These are phyloP conservation scores for Azolla pinnata DNA, from an alignment of 75 land plant species.

Conservation along the genomic window DNA sequence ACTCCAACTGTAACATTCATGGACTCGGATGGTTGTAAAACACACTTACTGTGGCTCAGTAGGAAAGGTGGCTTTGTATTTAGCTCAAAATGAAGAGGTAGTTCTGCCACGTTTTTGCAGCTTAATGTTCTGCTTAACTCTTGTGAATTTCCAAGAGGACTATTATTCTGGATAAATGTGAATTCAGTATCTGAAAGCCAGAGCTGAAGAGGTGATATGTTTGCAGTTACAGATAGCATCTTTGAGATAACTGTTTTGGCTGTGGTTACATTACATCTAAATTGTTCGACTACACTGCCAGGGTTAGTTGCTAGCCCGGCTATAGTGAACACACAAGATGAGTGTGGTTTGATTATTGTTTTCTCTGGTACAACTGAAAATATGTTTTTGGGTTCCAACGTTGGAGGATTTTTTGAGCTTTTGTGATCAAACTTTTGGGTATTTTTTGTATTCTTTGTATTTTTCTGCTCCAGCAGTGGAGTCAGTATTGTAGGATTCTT, in stretches of 20 bases:
- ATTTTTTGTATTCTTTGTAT: neutral
- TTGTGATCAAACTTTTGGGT: neutral
- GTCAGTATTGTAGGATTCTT: neutral
- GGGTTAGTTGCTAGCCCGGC: constrained; percentile 14
- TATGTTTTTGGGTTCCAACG: neutral
- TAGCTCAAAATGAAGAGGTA: constrained; percentile 17
- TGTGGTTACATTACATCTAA: constrained; percentile 12
- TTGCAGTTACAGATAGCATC: constrained; percentile 16
- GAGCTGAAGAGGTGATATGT: constrained; percentile 19
- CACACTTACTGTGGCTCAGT: constrained; percentile 12
- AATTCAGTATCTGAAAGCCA: constrained; percentile 15
- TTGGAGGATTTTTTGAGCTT: neutral
- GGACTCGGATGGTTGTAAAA: constrained; percentile 9
- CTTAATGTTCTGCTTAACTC: constrained; percentile 8
- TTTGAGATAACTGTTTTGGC: constrained; percentile 1
- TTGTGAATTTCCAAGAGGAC: neutral
- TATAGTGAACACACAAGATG: constrained; percentile 18
- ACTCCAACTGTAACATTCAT: constrained; percentile 8
- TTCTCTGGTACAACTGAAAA: constrained; percentile 19
- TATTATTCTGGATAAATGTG: constrained; percentile 22
- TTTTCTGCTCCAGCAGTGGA: neutral
- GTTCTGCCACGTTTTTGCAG: constrained; percentile 19
- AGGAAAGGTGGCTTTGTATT: constrained; percentile 21
- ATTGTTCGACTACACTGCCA: constrained; percentile 12
- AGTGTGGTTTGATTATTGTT: constrained; percentile 14